A percentile compares a stretch with the other conserved stretches of the same genome.
phyloP scores from a whole-genome alignment of 2,329 filamentous ascomycete genomes.

The Fusarium pseudoanthophilum region DNA sequence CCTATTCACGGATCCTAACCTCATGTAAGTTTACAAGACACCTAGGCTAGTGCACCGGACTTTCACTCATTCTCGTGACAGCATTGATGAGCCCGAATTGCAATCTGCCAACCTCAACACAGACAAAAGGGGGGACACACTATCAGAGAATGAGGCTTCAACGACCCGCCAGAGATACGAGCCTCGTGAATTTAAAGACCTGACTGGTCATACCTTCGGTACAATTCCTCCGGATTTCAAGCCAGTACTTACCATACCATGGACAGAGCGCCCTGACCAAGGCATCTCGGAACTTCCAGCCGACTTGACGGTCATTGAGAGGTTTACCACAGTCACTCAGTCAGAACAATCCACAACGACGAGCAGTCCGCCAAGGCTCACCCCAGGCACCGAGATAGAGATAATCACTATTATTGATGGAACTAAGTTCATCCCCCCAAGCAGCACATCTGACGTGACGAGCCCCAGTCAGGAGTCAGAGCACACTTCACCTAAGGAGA shows the following conservation, averaged over 20 bases:
- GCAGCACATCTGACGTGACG: background rate
- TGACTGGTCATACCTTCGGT: background rate
- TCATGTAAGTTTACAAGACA: background rate
- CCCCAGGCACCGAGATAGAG: background rate
- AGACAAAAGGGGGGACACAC: background rate
- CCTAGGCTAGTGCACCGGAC: fast-evolving
- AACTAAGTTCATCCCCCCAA: background rate
- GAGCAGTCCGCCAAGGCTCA: background rate
- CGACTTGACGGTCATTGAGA: background rate
- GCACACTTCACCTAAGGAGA: background rate
- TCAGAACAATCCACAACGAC: background rate
- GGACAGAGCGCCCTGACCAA: background rate
- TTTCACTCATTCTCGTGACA: background rate
- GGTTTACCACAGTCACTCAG: background rate
- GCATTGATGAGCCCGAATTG: background rate
- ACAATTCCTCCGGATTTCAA: background rate
- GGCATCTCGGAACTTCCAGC: background rate
- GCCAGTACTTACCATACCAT: background rate
- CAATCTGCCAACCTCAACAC: background rate
- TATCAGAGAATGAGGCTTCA: too few relatives aligned
- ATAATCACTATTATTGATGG: background rate
- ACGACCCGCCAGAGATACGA: too few relatives aligned
- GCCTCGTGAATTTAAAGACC: background rate
- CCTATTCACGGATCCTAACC: background rate
- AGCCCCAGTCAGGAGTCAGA: background rate